Conservation (phyloP, 2,329 filamentous ascomycete species). For the Alternaria metachromatica region DNA sequence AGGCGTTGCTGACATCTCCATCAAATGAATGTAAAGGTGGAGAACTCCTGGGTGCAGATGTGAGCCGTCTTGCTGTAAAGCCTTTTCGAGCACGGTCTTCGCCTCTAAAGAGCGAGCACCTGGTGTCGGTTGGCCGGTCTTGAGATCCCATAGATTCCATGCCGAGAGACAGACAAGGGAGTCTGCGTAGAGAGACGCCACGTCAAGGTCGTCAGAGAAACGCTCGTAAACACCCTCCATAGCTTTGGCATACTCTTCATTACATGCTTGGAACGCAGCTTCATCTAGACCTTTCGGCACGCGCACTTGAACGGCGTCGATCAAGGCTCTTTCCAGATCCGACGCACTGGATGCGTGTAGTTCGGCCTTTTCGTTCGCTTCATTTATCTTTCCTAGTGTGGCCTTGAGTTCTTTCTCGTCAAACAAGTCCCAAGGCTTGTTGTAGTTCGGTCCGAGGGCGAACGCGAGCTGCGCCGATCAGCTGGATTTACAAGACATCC, state of each 20-base stretch:
- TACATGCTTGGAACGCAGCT: constrained; percentile 59
- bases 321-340: constrained; percentile 66
- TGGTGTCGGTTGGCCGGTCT: constrained; percentile 62
- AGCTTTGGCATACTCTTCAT: constrained; percentile 65
- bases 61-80: constrained; percentile 59
- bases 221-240: constrained; percentile 63
- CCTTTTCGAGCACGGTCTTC: constrained; percentile 65
- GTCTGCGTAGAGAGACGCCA: constrained; percentile 69
- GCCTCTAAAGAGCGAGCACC: constrained; percentile 65
- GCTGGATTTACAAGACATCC: constrained; percentile 11
- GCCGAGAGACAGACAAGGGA: constrained; percentile 70
- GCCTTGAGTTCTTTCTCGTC: constrained; percentile 64
- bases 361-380: constrained; percentile 56
- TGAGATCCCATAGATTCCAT: constrained; percentile 69
- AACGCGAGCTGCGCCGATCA: constrained; percentile 63
- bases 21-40: constrained; percentile 78
- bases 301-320: constrained; percentile 62
- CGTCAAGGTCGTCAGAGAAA: constrained; percentile 66
- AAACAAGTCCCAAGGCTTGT: constrained; percentile 79
- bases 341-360: constrained; percentile 47
- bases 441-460: constrained; percentile 76
- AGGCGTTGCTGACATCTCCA: constrained; percentile 75
- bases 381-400: constrained; percentile 58
- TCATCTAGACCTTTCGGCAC: constrained; percentile 55
- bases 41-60: constrained; percentile 71